phyloP scores from a whole-genome alignment of 176 grass and related monocot genomes.

The Oryza meridionalis region DNA sequence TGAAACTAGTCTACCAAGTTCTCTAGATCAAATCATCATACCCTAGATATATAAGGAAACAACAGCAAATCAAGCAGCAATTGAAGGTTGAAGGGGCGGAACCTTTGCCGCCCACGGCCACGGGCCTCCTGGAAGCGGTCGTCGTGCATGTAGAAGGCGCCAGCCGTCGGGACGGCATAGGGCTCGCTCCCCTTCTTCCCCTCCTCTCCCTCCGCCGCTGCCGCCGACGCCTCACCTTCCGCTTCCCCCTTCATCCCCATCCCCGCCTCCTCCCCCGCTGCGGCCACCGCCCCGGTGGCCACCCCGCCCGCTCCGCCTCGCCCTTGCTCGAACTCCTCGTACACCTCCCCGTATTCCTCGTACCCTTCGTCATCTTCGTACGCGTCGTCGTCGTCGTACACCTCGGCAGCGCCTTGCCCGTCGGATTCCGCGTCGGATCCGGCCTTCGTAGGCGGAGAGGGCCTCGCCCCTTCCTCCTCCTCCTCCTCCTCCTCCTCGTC shows the following conservation, averaged over 20 bases:
- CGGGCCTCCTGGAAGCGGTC: constrained; percentile 92
- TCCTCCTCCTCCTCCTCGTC: constrained; percentile 75
- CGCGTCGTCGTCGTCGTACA: constrained; percentile 68
- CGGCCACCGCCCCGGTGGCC: constrained; percentile 1
- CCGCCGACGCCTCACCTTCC: constrained; percentile 13
- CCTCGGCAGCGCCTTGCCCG: constrained; percentile 81
- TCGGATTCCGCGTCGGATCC: constrained; percentile 80
- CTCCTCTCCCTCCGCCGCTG: constrained; percentile 36
- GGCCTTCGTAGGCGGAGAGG: constrained; percentile 16
- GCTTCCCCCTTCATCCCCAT: constrained; percentile 30
- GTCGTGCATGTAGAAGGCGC: constrained; percentile 99
- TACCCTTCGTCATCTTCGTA: constrained; percentile 70
- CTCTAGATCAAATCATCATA: not conserved
- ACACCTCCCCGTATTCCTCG: constrained; percentile 48
- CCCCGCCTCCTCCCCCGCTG: not conserved
- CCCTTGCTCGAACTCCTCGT: constrained; percentile 38
- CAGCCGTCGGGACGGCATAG: constrained; percentile 84
- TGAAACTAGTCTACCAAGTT: not conserved
- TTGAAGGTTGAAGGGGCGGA: not conserved
- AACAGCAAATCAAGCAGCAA: not conserved
- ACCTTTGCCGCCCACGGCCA: constrained; percentile 74
- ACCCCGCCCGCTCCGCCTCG: not conserved
- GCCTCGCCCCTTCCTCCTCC: constrained; percentile 1
- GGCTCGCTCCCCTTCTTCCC: constrained; percentile 84
- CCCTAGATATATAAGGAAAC: not conserved